Evolutionary conservation across 2,329 filamentous ascomycete genomes (phyloP), one percentile per base, ranked within the genome.

Genomic region (Pestalotiopsis fici): DNA sequence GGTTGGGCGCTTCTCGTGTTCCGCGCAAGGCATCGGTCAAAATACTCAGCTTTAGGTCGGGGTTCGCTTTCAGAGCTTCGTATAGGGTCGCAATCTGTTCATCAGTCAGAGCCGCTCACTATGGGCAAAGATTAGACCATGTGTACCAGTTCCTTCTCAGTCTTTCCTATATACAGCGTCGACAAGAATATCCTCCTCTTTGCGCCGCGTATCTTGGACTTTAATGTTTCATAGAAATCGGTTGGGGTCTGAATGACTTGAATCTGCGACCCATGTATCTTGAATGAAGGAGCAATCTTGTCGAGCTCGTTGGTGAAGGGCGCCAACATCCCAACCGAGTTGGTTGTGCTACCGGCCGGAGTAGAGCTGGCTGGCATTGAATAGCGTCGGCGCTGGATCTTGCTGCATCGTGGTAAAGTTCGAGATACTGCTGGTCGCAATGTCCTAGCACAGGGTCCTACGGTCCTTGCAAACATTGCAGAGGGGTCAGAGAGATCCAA

Each of bases 81-180:
- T 90, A 90, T 56, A 99, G 83, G 0, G 91, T 93, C 21, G 89
- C 85, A 67, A 98, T 93, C 90, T 91, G 67, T 69, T 65, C 5
- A 57, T 43, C 63, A 39, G 39, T 68, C 28, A 74, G 65, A 63
- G 68, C 65, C 47, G 67, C 59, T 39, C 28, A 65, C 61, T 65
- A 39, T 35, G 5, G 21, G 21, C 25, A 7, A n/a, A 35, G n/a
- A 18, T 66, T n/a, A 2, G 4, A 12, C 7, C 6, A 3, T 9
- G n/a, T 83, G 65, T 82, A 91, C 89, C 75, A 99, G 86, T 73
- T 98, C 96, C 79, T 91, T 87, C 80, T 99, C 96, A 1, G 92
- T 92, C 79, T 95, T 97, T 70, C 96, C 96, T 77, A 99, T 96
- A 78, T 99, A 99, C 64, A 99, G 83, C 0, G 96, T 99, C n/a